These are phyloP conservation scores for Malassezia vespertilionis DNA, from an alignment of 1,284 basidiomycete genomes.

Conservation along the genomic window DNA sequence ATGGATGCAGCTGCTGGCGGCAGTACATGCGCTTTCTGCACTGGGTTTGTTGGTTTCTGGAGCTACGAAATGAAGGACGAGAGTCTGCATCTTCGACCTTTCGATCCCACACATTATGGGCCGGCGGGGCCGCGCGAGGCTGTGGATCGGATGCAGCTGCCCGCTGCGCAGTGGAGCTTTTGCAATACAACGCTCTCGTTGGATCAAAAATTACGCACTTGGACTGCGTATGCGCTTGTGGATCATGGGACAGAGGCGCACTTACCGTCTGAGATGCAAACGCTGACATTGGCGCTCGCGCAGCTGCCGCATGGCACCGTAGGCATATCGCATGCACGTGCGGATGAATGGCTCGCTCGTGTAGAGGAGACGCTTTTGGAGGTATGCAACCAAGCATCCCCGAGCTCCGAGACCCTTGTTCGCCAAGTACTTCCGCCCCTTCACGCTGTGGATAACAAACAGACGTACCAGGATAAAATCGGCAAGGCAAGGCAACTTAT, in stretches of 20 bases:
- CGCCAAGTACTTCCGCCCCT: slow-evolving; percentile 8
- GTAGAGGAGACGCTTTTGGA: neutral
- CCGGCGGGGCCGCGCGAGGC: neutral
- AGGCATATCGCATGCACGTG: slow-evolving; percentile 3
- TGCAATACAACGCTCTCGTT: slow-evolving; percentile 49
- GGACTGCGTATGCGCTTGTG: slow-evolving; percentile 49
- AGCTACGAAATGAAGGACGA: slow-evolving; percentile 55
- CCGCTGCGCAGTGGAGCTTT: slow-evolving; percentile 48
- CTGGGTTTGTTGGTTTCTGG: slow-evolving; percentile 53
- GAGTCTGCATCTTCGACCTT: slow-evolving; percentile 36
- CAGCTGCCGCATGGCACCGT: neutral
- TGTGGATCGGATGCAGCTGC: slow-evolving; percentile 13
- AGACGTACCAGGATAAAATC: slow-evolving; percentile 62
- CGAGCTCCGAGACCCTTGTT: too few species aligned
- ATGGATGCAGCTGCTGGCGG: neutral
- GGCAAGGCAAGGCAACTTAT: slow-evolving; percentile 64
- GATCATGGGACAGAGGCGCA: too few species aligned
- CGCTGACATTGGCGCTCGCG: neutral
- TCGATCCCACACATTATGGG: slow-evolving; percentile 4
- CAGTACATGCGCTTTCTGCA: slow-evolving; percentile 32
- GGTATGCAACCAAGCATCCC: neutral
- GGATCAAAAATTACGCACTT: slow-evolving; percentile 46
- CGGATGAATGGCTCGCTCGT: slow-evolving; percentile 9
- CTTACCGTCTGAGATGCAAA: too few species aligned
- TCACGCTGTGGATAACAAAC: slow-evolving; percentile 17